Conservation (phyloP, 2,329 filamentous ascomycete genomes). For the Huntiella decipiens region DNA sequence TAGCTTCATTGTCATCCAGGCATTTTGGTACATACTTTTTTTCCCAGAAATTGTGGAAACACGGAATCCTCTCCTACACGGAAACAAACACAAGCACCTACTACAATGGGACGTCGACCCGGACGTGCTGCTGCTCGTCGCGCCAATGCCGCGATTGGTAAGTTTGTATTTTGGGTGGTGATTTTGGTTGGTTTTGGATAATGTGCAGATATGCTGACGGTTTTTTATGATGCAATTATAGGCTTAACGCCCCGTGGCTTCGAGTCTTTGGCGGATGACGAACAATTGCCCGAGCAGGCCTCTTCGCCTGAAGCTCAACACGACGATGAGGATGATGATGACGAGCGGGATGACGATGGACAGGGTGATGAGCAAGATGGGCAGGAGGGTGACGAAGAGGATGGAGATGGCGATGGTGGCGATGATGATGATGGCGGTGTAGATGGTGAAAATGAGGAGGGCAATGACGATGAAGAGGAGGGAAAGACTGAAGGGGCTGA, state of each 20-base stretch:
- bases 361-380: constrained; percentile 3
- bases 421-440: constrained; percentile 5
- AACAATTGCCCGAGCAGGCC: constrained; percentile 20
- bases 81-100: too few species aligned
- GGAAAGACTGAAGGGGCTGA: constrained; percentile 30
- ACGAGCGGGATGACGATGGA: constrained; percentile 3
- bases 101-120: constrained; percentile 24
- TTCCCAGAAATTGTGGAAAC: too few species aligned
- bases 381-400: constrained; percentile 1
- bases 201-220: too few species aligned
- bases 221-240: constrained; percentile 12
- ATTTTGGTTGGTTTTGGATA: neutral
- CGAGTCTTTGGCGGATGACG: constrained; percentile 21
- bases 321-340: constrained; percentile 11
- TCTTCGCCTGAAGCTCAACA: constrained; percentile 14
- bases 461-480: constrained; percentile 8
- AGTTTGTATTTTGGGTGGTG: constrained; percentile 14
- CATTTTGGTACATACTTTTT: too few species aligned
- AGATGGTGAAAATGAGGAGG: constrained; percentile 10
- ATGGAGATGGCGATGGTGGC: constrained; percentile 4
- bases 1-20: too few species aligned
- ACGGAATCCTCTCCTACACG: too few species aligned
- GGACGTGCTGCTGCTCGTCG: constrained; percentile 34
- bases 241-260: constrained; percentile 26
- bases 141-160: constrained; percentile 33